Conservation (phyloP, 148 eudicot species). For the Silene latifolia region DNA sequence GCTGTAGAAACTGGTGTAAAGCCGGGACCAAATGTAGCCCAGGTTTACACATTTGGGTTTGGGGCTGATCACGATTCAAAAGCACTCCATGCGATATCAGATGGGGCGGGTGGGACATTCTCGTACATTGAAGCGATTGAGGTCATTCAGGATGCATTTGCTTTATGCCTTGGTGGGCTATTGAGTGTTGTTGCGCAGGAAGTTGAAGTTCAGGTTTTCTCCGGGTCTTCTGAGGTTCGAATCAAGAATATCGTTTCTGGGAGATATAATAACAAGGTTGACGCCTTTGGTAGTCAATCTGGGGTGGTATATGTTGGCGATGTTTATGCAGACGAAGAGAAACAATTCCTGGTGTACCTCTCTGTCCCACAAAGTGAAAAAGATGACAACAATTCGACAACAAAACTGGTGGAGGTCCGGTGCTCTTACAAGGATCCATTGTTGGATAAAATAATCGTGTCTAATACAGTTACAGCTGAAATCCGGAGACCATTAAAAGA, state of each 20-base stretch:
- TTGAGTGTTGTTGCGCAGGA: constrained; percentile 40
- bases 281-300: neutral
- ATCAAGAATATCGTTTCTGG: constrained; percentile 30
- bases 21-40: constrained; percentile 11
- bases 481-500: constrained; percentile 28
- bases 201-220: constrained; percentile 8
- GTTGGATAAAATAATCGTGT: constrained; percentile 13
- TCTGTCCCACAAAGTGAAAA: constrained; percentile 16
- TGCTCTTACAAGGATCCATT: constrained; percentile 28
- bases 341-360: constrained; percentile 27
- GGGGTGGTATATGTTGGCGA: constrained; percentile 20
- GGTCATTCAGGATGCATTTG: constrained; percentile 40
- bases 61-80: constrained; percentile 40
- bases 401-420: constrained; percentile 20
- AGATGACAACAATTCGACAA: neutral
- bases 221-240: neutral
- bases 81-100: constrained; percentile 34
- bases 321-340: constrained; percentile 37
- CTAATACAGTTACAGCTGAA: constrained; percentile 13
- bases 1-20: neutral
- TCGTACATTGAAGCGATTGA: constrained; percentile 39
- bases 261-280: constrained; percentile 24
- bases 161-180: constrained; percentile 47
- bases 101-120: constrained; percentile 39
- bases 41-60: constrained; percentile 45